Base-by-base conservation (phyloP, 805 yeast species). In the Kuraishia molischiana region DNA sequence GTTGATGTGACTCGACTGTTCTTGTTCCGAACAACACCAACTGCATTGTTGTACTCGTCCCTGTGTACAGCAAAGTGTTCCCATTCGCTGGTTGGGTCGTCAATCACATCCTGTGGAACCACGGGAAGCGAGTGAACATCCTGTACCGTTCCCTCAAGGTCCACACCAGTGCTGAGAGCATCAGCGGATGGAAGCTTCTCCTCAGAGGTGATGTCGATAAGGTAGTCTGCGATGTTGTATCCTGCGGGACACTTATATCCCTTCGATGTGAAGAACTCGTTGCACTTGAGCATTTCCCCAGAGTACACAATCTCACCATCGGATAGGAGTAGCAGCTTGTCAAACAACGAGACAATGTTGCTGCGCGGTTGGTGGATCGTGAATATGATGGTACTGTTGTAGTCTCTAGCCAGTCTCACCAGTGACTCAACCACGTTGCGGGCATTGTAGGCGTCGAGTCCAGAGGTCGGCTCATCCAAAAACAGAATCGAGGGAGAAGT, bases 291-390 rank as follows among this genome's bases (percentile, higher is more conserved):
- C 70, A 82, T 80, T n/a, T 75, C 77, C 14, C 98, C 98, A 0
- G 95, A 85, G 53, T 83, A 92, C 2, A 89, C 80, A 55, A 86
- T 63, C 45, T 78, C 77, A 42, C 98, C 97, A 44, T 82, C 82
- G 19, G 95, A 81, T 38, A 92, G 66, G 36, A 92, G 63, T 2
- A 90, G 58, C 35, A 92, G 68, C 49, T 80, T 79, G 53, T 90
- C 96, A 58, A 92, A 92, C 40, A 85, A 61, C 0, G 95, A 79
- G 24, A 92, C 97, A 54, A 92, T 90, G 52, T 92, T 92, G 40
- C 96, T 85, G 52, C 98, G 72, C 9, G 98, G 98, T 55, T 92
- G 98, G 61, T 92, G 98, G 46, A 92, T 92, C 0, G 98, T 86
- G 54, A 92, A 82, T 2, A 92, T 75, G 35, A 92, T 77, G 0